A percentile compares a stretch with the other conserved stretches of the same genome.
phyloP scores from a whole-genome alignment of 257 asterid species.

The Pogostemon cablin region DNA sequence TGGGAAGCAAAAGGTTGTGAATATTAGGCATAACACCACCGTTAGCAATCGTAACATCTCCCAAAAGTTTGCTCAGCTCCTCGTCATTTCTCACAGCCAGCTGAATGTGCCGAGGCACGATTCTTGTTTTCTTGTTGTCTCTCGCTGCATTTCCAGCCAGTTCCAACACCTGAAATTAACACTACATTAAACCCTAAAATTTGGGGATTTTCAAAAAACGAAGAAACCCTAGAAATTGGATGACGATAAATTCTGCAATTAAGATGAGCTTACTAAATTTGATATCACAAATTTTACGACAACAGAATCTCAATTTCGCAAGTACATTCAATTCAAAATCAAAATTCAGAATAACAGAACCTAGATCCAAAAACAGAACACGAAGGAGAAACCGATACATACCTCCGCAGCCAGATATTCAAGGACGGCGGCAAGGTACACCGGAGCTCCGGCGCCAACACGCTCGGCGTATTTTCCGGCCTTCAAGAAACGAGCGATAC shows the following conservation, averaged over 20 bases:
- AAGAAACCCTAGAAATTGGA: background rate
- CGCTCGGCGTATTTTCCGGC: conserved; percentile 89
- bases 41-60: conserved; percentile 81
- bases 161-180: conserved; percentile 56
- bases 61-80: conserved; percentile 74
- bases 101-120: conserved; percentile 78
- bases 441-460: conserved; percentile 92
- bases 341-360: background rate
- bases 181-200: conserved; percentile 20
- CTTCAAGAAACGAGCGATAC: conserved; percentile 82
- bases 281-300: no score
- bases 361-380: conserved; percentile 13
- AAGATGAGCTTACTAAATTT: no score
- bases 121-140: conserved; percentile 83
- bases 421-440: conserved; percentile 79
- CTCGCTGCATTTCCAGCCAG: conserved; percentile 86
- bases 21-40: conserved; percentile 90
- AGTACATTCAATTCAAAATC: background rate
- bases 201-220: background rate
- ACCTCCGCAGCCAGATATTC: conserved; percentile 89
- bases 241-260: no score
- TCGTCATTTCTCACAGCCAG: conserved; percentile 81
- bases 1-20: conserved; percentile 76
- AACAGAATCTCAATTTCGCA: no score
- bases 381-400: background rate